Base-by-base conservation (phyloP, 306 rosid species). In the Sophora flavescens region DNA sequence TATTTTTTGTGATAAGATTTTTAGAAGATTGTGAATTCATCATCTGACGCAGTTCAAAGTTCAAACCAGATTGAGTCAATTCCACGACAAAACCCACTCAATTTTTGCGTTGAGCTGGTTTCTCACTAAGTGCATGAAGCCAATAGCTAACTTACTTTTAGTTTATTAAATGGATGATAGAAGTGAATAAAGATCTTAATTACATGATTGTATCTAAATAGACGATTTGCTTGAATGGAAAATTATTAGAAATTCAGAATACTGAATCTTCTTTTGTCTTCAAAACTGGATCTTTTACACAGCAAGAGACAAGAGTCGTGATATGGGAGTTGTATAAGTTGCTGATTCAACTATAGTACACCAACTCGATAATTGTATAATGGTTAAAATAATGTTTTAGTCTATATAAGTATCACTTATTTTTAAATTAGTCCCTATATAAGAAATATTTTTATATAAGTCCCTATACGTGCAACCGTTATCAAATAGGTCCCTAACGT, bases 81-180 rank as follows among this genome's bases (percentile, higher is more conserved):
- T 74, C 76, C 72, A 63, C 63, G 57, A 82, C 83, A 75, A 22
- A 58, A 36, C 32, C 83, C 81, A 78, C 83, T 70, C 42, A 45
- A 38, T 45, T 17, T 30, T 74, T 82, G 6, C 63, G 87, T 77
- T 84, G 84, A 85, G 87, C 84, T 78, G 88, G 96, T 85, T 70
- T 76, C 47, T 84, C 93, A 87, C 90, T 82, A 61, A 39, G 64
- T 76, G 72, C 64, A 39, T n/a, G 75, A 33, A 64, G 72, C 82
- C 59, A 79, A 78, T 75, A 39, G 53, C 63, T 63, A 59, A 41
- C 50, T 70, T 10, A 41, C 35, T 63, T 83, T 79, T 50, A 52
- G 30, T 70, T 78, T 71, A 76, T 72, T 63, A 79, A 39, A 76
- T 48, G 62, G 15, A 4, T 39, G 60, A 51, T 61, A 52, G 63